phyloP scores from a whole-genome alignment of 306 rosid species.

The Dryas drummondii region DNA sequence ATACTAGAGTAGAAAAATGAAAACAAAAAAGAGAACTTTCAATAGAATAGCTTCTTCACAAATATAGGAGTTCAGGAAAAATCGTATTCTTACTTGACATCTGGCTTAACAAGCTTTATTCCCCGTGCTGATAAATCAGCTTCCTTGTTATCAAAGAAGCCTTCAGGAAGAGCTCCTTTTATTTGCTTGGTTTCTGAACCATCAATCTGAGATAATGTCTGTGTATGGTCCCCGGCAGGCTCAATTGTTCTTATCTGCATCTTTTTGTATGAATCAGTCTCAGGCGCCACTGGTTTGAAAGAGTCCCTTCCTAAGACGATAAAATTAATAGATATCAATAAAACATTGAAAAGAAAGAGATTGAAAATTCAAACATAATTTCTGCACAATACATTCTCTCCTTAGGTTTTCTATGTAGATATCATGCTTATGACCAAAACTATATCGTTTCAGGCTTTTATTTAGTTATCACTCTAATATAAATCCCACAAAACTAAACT shows the following conservation, averaged over 20 bases:
- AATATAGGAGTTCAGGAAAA: conserved; percentile 20
- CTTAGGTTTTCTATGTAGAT: background rate
- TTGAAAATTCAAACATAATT: background rate
- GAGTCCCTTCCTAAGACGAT: conserved; percentile 44
- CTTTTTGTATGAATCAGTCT: conserved; percentile 36
- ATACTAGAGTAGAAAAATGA: background rate
- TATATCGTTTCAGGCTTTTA: background rate
- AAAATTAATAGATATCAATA: background rate
- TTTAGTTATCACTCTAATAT: background rate
- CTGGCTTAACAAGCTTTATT: conserved; percentile 80
- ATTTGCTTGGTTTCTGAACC: conserved; percentile 60
- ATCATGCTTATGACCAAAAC: background rate
- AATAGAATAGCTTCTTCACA: background rate
- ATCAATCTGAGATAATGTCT: conserved; percentile 33
- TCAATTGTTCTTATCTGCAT: conserved; percentile 32
- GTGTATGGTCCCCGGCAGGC: conserved; percentile 34
- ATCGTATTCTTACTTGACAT: conserved; percentile 68
- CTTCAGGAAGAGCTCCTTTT: conserved; percentile 85
- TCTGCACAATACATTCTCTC: background rate
- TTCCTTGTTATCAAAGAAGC: conserved; percentile 95
- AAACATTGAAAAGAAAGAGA: background rate
- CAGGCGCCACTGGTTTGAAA: conserved; percentile 28
- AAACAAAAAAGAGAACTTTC: background rate
- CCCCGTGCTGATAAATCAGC: conserved; percentile 93
- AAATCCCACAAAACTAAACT: background rate